Evolutionary conservation across 2,329 filamentous ascomycete species (phyloP).

Genomic region (Epichloe coenophiala): DNA sequence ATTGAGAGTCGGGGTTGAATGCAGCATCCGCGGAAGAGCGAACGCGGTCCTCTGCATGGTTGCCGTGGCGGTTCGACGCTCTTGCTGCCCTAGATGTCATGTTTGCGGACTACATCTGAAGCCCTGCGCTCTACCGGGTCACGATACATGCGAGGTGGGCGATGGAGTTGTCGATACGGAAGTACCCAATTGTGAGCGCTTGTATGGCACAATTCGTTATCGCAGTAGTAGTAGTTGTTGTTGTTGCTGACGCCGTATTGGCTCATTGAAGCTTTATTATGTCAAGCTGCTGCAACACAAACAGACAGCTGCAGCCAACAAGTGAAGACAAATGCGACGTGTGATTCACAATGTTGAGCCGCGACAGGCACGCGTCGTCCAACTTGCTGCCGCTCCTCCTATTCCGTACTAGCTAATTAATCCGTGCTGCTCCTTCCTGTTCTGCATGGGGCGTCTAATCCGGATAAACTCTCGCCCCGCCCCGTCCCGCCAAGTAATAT

Average conservation of each 20-base stretch:
- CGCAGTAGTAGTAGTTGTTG: too few species aligned
- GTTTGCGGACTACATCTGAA: slow-evolving; percentile 23
- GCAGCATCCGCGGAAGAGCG: slow-evolving; percentile 21
- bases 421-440: not conserved
- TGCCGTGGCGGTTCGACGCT: slow-evolving; percentile 32
- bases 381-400: too few species aligned
- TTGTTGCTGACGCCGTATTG: not conserved
- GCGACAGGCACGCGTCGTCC: not conserved
- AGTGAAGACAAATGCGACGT: not conserved
- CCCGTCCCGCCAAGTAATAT: not conserved
- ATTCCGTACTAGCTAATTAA: too few species aligned
- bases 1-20: slow-evolving; percentile 18
- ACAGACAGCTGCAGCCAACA: not conserved
- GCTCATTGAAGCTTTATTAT: not conserved
- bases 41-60: slow-evolving; percentile 23
- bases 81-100: slow-evolving; percentile 29
- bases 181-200: too few species aligned
- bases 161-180: too few species aligned
- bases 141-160: not conserved
- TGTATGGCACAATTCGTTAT: too few species aligned
- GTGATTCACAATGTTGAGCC: not conserved
- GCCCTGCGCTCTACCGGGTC: not conserved
- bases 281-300: too few species aligned
- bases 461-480: slow-evolving; percentile 4
- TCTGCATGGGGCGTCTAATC: not conserved